Evolutionary conservation across 331 rosid genomes (phyloP).

Genomic region (Dryas integrifolia): DNA sequence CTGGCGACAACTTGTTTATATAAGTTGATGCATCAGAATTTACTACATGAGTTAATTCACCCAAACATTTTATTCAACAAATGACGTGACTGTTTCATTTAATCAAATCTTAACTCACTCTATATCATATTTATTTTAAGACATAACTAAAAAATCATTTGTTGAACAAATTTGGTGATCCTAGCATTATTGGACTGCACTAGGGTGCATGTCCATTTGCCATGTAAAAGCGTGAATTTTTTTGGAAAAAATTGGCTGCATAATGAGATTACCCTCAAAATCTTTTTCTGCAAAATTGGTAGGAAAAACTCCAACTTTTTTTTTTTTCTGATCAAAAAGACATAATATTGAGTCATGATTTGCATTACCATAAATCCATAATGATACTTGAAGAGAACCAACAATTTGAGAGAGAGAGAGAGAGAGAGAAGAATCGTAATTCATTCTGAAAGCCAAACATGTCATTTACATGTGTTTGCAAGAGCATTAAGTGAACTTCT

Average conservation of each 20-base stretch:
- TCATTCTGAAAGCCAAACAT: background rate
- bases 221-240: background rate
- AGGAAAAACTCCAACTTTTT: background rate
- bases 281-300: background rate
- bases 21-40: background rate
- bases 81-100: no score
- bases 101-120: no score
- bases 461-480: background rate
- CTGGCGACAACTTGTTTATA: background rate
- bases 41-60: no score
- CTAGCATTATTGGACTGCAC: background rate
- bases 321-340: background rate
- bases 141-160: no score
- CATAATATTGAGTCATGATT: background rate
- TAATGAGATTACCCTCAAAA: background rate
- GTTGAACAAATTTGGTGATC: no score
- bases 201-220: background rate
- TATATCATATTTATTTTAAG: no score
- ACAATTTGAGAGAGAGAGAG: no score
- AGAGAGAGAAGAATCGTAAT: no score
- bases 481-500: background rate
- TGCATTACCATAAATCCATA: background rate
- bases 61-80: no score
- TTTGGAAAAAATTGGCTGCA: slow-evolving; percentile 7
- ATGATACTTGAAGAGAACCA: background rate